phyloP scores from a whole-genome alignment of 2,329 filamentous ascomycete species.

The Allantophomopsis lycopodina region DNA sequence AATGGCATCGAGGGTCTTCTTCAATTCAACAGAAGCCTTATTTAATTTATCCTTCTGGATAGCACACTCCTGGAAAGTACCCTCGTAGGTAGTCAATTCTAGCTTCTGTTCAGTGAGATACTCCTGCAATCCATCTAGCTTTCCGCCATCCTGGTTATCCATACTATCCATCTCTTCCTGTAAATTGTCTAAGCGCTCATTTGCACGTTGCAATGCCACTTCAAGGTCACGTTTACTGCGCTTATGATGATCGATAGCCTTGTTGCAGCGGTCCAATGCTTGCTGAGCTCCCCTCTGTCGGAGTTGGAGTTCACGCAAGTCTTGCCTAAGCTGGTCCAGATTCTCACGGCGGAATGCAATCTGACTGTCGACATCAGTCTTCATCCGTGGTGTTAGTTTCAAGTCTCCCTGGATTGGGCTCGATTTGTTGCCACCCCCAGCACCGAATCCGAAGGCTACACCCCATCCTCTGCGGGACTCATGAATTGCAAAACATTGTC shows the following conservation, averaged over 20 bases:
- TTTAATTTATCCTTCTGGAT: conserved; percentile 35
- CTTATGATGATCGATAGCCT: conserved; percentile 34
- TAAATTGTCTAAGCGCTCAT: conserved; percentile 38
- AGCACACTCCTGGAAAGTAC: conserved; percentile 37
- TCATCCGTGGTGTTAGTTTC: conserved; percentile 50
- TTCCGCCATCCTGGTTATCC: conserved; percentile 54
- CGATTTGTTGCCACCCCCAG: conserved; percentile 30
- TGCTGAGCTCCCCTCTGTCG: conserved; percentile 22
- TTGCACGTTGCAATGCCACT: conserved; percentile 40
- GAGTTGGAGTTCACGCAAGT: conserved; percentile 33
- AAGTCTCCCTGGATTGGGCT: conserved; percentile 27
- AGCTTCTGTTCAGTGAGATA: conserved; percentile 38
- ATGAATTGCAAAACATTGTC: conserved; percentile 55
- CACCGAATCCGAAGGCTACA: conserved; percentile 37
- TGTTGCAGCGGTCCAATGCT: conserved; percentile 30
- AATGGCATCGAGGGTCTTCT: conserved; percentile 22
- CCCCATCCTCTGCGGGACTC: conserved; percentile 47
- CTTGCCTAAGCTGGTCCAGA: conserved; percentile 36
- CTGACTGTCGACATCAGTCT: conserved; percentile 58
- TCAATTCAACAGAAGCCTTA: conserved; percentile 19
- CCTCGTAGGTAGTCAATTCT: conserved; percentile 32
- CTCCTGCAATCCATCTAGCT: conserved; percentile 42
- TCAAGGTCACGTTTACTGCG: conserved; percentile 32
- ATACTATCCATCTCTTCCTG: conserved; percentile 50
- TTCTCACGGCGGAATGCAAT: conserved; percentile 37